These are phyloP conservation scores for Euphorbia peplus DNA, from an alignment of 345 rosid genomes.

Conservation along the genomic window DNA sequence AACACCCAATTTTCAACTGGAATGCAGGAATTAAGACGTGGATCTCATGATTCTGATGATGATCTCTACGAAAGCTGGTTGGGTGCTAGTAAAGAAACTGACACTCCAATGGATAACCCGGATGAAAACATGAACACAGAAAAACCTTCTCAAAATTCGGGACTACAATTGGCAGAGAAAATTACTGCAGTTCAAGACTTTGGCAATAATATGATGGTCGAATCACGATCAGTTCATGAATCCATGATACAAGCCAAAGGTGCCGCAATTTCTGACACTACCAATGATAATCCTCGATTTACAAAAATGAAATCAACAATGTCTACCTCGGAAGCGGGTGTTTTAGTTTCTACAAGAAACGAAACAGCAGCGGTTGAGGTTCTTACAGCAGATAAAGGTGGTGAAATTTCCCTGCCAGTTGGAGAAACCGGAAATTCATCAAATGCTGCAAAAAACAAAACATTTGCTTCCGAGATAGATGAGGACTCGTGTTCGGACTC, in stretches of 20 bases:
- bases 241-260: slow-evolving; percentile 24
- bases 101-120: slow-evolving; percentile 19
- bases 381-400: slow-evolving; percentile 12
- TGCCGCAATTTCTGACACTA: slow-evolving; percentile 13
- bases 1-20: slow-evolving; percentile 25
- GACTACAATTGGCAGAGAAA: slow-evolving; percentile 19
- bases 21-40: slow-evolving; percentile 19
- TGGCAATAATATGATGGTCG: slow-evolving; percentile 31
- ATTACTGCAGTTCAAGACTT: background rate
- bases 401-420: slow-evolving; percentile 3
- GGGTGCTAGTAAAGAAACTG: slow-evolving; percentile 25
- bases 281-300: slow-evolving; percentile 14
- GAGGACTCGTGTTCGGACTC: slow-evolving; percentile 35
- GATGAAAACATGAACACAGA: slow-evolving; percentile 18
- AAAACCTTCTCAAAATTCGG: slow-evolving; percentile 6
- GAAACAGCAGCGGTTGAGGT: slow-evolving; percentile 13
- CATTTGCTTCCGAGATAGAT: slow-evolving; percentile 19
- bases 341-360: slow-evolving; percentile 3
- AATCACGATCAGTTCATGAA: slow-evolving; percentile 28
- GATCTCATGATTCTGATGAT: slow-evolving; percentile 32
- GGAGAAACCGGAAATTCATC: slow-evolving; percentile 1
- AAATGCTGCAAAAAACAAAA: slow-evolving; percentile 21
- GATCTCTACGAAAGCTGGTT: slow-evolving; percentile 42
- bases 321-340: background rate
- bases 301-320: slow-evolving; percentile 9